Evolutionary conservation across 129 eudicot species (phyloP).

Genomic region (Rutidosis leptorrhynchoides): DNA sequence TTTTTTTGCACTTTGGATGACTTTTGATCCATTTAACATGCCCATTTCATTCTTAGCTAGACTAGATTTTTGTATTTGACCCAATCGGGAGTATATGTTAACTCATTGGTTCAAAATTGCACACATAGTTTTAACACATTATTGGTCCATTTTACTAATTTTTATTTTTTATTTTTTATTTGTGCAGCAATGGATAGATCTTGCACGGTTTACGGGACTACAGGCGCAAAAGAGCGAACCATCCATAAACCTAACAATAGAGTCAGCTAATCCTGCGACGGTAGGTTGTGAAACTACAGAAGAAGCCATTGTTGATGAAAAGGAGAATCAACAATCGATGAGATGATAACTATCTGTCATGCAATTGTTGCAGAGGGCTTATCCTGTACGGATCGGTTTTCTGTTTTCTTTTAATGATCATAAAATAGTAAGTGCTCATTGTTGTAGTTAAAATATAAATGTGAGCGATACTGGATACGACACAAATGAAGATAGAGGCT

Average conservation of each 20-base stretch:
- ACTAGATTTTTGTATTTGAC: neutral
- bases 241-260: slow-evolving; percentile 29
- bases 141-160: no score
- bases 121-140: no score
- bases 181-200: slow-evolving; percentile 98
- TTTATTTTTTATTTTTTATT: slow-evolving; percentile 3
- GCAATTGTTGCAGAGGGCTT: slow-evolving; percentile 21
- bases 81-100: neutral
- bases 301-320: slow-evolving; percentile 60
- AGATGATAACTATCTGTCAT: slow-evolving; percentile 31
- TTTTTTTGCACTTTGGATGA: neutral
- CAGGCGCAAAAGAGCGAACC: slow-evolving; percentile 71
- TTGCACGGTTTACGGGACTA: slow-evolving; percentile 84
- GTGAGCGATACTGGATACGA: slow-evolving; percentile 23
- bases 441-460: slow-evolving; percentile 21
- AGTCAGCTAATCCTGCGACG: slow-evolving; percentile 47
- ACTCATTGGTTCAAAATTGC: neutral
- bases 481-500: slow-evolving; percentile 25
- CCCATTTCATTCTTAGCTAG: neutral
- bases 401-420: neutral
- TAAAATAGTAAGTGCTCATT: slow-evolving; percentile 12
- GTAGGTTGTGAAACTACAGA: slow-evolving; percentile 53
- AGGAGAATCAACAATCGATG: slow-evolving; percentile 39
- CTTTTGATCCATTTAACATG: neutral
- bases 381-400: slow-evolving; percentile 26